Base-by-base conservation (phyloP, 208 protist species). In the Trypanosoma melophagium region DNA sequence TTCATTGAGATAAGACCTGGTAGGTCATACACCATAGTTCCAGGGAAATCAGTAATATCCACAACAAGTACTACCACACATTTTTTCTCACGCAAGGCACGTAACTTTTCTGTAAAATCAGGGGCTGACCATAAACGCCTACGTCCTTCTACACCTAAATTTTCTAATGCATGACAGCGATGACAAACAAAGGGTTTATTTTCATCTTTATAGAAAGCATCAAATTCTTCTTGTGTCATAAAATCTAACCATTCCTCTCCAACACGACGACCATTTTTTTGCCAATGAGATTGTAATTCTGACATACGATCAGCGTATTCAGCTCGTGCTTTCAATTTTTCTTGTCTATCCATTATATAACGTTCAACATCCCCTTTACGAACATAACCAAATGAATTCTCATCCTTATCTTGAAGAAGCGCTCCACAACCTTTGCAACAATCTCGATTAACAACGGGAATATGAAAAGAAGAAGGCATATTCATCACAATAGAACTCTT, bases 221-320 rank as follows among this genome's bases (percentile, higher is more conserved):
- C 72, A 66, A 97, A 97, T 78, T 97, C 89, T 38, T 97, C 89
- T 68, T 97, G 89, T 17, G 92, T 97, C 92, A 97, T 97, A 60
- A 97, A 97, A 74, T 97, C 92, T 51, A 97, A 76, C 92, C 92
- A 97, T 71, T 97, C 89, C 77, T 97, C 92, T 1, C 92, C 92
- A 14, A 95, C 89, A 54, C 81, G 82, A n/a, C 89, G 86, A n/a
- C 89, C 89, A 76, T 97, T 71, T 68, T 92, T 95, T 63, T 80
- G 69, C 89, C 92, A 97, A 73, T 97, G 92, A 12, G 81, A 72
- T 72, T 94, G 87, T 45, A 97, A 77, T 75, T 95, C 87, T 22
- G 87, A 80, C 88, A 95, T 95, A 50, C 92, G 92, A n/a, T 82
- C 72, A 12, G 89, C 89, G 67, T 97, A 97, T 64, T 89, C 89